Evolutionary conservation across 495 filamentous ascomycete species (phyloP).

Genomic region (Hypoxylon trugodes): DNA sequence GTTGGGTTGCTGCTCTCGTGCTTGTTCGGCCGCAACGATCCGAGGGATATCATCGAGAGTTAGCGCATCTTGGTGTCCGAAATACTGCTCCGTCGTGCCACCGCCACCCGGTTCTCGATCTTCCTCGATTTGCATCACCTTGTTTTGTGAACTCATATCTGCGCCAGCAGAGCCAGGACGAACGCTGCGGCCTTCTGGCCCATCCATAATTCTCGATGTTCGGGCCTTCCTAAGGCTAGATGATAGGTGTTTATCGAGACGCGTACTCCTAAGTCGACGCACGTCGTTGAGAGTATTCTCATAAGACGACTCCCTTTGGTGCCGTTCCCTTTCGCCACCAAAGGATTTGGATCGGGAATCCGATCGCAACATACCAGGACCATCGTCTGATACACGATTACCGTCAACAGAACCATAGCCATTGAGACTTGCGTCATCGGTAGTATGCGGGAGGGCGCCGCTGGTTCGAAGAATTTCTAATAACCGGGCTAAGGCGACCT

Average conservation of each 20-base stretch:
- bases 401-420: conserved; percentile 74
- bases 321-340: conserved; percentile 64
- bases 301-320: conserved; percentile 77
- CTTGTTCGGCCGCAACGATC: conserved; percentile 94
- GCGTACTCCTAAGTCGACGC: conserved; percentile 85
- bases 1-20: conserved; percentile 87
- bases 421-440: conserved; percentile 77
- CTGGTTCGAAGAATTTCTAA: conserved; percentile 84
- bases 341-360: conserved; percentile 79
- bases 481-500: conserved; percentile 89
- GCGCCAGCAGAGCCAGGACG: conserved; percentile 82
- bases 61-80: conserved; percentile 89
- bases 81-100: conserved; percentile 75
- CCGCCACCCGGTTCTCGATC: conserved; percentile 81
- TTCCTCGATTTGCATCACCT: conserved; percentile 81
- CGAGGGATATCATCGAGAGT: conserved; percentile 97
- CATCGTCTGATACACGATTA: conserved; percentile 57
- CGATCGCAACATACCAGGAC: conserved; percentile 60
- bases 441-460: conserved; percentile 78
- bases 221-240: conserved; percentile 90
- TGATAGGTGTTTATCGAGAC: conserved; percentile 91
- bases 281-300: conserved; percentile 97
- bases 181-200: conserved; percentile 78
- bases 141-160: conserved; percentile 65
- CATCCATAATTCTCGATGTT: conserved; percentile 91